These are phyloP conservation scores for Fagus sylvatica DNA, from an alignment of 306 rosid genomes.

Conservation along the genomic window DNA sequence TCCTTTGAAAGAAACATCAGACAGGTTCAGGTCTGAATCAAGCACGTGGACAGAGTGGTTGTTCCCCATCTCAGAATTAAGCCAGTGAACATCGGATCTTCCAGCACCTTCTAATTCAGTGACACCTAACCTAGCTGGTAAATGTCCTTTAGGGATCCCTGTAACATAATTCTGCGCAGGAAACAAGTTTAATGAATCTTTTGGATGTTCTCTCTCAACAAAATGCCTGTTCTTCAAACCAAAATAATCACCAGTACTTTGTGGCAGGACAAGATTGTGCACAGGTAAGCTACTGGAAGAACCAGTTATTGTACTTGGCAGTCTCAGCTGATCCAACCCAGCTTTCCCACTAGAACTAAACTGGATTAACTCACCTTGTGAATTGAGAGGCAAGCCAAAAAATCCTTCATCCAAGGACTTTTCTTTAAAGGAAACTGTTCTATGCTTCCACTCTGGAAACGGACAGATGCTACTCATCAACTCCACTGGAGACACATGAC, in stretches of 20 bases:
- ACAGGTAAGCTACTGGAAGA: conserved; percentile 47
- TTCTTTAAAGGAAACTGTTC: conserved; percentile 36
- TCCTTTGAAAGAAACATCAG: conserved; percentile 42
- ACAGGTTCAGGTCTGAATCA: conserved; percentile 41
- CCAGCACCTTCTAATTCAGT: conserved; percentile 45
- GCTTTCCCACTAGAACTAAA: conserved; percentile 56
- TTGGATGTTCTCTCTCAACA: conserved; percentile 48
- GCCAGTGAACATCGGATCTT: conserved; percentile 48
- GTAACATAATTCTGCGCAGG: conserved; percentile 36
- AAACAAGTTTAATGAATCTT: conserved; percentile 45
- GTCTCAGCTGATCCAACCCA: conserved; percentile 43
- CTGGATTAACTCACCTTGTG: conserved; percentile 85
- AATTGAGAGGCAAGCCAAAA: conserved; percentile 88
- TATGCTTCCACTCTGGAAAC: conserved; percentile 49
- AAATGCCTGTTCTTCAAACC: conserved; percentile 40
- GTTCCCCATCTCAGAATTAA: conserved; percentile 44
- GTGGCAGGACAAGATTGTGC: conserved; percentile 29
- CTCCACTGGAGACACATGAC: conserved; percentile 39
- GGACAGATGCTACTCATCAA: conserved; percentile 42
- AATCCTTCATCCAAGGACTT: conserved; percentile 43
- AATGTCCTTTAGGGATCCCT: conserved; percentile 31
- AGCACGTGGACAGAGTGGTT: conserved; percentile 37
- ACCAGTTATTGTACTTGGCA: conserved; percentile 38
- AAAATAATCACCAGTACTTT: conserved; percentile 42
- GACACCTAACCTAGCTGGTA: conserved; percentile 60